These are phyloP conservation scores for Purpureocillium takamizusanense DNA, from an alignment of 2,329 filamentous ascomycete genomes.

Conservation along the genomic window DNA sequence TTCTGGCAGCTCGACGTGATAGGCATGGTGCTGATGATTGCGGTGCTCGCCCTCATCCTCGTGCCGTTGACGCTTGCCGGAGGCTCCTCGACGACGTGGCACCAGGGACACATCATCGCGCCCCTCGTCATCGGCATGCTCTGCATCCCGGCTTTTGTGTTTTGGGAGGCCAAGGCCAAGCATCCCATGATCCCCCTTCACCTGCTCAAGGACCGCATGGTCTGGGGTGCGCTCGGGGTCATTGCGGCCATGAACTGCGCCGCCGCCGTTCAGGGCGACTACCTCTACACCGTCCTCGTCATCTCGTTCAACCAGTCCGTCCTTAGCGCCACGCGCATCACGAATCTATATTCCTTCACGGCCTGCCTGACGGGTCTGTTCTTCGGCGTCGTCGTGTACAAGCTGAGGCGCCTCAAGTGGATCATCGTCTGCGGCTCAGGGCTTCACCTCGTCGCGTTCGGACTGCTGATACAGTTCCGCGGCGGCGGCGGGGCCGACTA, in stretches of 20 bases:
- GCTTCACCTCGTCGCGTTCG: constrained; percentile 57
- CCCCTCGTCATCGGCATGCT: constrained; percentile 35
- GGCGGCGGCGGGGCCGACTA: constrained; percentile 35
- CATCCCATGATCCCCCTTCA: constrained; percentile 51
- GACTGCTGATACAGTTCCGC: constrained; percentile 55
- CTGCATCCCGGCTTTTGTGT: constrained; percentile 40
- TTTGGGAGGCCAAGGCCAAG: constrained; percentile 38
- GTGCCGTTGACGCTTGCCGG: constrained; percentile 37
- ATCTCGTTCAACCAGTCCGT: constrained; percentile 53
- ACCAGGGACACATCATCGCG: constrained; percentile 27
- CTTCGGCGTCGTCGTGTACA: constrained; percentile 47
- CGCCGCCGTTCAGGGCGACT: constrained; percentile 57
- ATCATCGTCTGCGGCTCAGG: constrained; percentile 53
- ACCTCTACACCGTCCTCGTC: constrained; percentile 52
- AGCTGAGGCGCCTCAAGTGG: constrained; percentile 50
- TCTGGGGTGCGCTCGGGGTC: constrained; percentile 55
- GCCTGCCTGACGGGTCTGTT: constrained; percentile 36
- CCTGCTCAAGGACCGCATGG: constrained; percentile 52
- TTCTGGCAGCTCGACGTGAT: constrained; percentile 38
- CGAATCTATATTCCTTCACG: constrained; percentile 47
- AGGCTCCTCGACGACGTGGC: constrained; percentile 29
- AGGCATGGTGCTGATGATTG: constrained; percentile 35
- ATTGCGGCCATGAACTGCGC: constrained; percentile 45
- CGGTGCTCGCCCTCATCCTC: constrained; percentile 35
- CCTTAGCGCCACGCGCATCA: constrained; percentile 47